A percentile compares a stretch with the other conserved stretches of the same genome.
These are phyloP conservation scores for Yarrowia divulgata DNA, from an alignment of 805 yeast species.

Conservation along the genomic window DNA sequence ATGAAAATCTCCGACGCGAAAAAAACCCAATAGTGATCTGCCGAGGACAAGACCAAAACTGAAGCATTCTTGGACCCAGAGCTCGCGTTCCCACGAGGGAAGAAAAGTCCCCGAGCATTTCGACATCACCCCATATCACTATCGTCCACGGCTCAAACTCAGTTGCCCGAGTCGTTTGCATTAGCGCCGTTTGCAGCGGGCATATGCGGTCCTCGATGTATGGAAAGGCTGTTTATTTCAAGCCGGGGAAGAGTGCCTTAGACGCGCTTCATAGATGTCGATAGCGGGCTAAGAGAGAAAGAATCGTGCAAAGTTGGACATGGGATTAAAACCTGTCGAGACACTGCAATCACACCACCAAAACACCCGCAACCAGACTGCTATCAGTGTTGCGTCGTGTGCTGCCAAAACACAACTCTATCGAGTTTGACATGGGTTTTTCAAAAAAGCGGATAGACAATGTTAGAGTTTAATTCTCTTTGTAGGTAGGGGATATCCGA, in stretches of 20 bases:
- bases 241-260: not conserved
- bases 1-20: not conserved
- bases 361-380: conserved; percentile 1
- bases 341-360: not conserved
- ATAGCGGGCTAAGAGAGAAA: too few species aligned
- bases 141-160: conserved; percentile 29
- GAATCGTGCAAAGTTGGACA: too few species aligned
- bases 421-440: conserved; percentile 24
- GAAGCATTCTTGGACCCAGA: not conserved
- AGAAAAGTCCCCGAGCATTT: not conserved
- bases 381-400: conserved; percentile 29
- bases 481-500: not conserved
- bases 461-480: not conserved
- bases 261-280: not conserved
- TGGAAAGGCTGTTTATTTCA: conserved; percentile 19
- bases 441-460: conserved; percentile 18
- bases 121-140: conserved; percentile 9
- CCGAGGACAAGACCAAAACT: not conserved
- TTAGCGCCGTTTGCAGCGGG: conserved; percentile 36
- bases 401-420: conserved; percentile 25
- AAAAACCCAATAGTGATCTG: not conserved
- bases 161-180: conserved; percentile 20
- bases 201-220: conserved; percentile 38
- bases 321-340: too few species aligned
- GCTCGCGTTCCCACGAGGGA: not conserved